These are phyloP conservation scores for Dichotomocladium elegans DNA, from an alignment of 371 early-diverging fungal genomes.

Conservation along the genomic window DNA sequence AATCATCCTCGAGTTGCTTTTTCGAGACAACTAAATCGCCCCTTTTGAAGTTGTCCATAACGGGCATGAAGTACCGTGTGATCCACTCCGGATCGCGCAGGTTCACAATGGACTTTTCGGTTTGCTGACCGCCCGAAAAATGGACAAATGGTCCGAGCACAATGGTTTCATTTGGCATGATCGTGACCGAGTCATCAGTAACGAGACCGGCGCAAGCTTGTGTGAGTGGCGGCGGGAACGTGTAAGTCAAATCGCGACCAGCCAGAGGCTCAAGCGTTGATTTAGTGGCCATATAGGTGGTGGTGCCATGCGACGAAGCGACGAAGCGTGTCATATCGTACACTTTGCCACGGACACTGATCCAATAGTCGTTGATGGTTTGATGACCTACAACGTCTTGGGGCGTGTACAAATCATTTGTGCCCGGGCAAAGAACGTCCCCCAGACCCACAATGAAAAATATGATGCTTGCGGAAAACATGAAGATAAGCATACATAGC, in stretches of 20 bases:
- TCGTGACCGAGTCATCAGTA: slow-evolving; percentile 21
- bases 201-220: slow-evolving; percentile 53
- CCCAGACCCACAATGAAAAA: slow-evolving; percentile 60
- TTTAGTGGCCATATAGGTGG: slow-evolving; percentile 35
- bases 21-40: slow-evolving; percentile 23
- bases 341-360: slow-evolving; percentile 70
- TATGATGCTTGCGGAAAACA: slow-evolving; percentile 45
- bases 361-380: slow-evolving; percentile 46
- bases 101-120: slow-evolving; percentile 16
- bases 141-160: slow-evolving; percentile 33
- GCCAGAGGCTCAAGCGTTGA: slow-evolving; percentile 48
- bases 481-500: slow-evolving; percentile 68
- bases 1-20: slow-evolving; percentile 20
- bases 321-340: slow-evolving; percentile 74
- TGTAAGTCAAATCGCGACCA: slow-evolving; percentile 55
- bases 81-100: slow-evolving; percentile 39
- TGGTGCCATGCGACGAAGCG: slow-evolving; percentile 52
- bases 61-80: slow-evolving; percentile 24
- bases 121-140: slow-evolving; percentile 18
- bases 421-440: slow-evolving; percentile 52
- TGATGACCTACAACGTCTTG: slow-evolving; percentile 48
- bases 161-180: slow-evolving; percentile 40
- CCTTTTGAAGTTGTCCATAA: slow-evolving; percentile 22
- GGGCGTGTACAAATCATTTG: slow-evolving; percentile 39
- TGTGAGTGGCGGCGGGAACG: slow-evolving; percentile 54